Evolutionary conservation across 371 early-diverging fungal species (phyloP).

Genomic region (Mortierella sp.): DNA sequence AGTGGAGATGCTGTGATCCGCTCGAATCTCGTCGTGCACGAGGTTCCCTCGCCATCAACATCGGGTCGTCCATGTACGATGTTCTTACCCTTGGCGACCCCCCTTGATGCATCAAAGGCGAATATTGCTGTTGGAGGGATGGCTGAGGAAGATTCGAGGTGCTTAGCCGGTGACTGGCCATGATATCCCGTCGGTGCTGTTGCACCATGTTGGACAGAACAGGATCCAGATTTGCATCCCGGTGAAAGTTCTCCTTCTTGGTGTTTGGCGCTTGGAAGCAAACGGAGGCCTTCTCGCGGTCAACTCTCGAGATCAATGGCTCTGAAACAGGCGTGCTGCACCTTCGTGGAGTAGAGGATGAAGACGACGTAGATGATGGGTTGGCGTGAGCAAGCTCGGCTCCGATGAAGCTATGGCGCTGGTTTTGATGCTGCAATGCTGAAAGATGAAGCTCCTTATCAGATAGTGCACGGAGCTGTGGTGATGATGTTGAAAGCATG

Average conservation of each 20-base stretch:
- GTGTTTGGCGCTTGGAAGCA: slow-evolving; percentile 39
- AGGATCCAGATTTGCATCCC: slow-evolving; percentile 37
- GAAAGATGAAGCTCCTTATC: slow-evolving; percentile 14
- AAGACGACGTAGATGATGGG: background rate
- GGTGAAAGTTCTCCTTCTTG: slow-evolving; percentile 28
- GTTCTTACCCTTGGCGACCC: slow-evolving; percentile 18
- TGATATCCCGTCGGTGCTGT: slow-evolving; percentile 48
- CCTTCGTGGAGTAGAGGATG: slow-evolving; percentile 20
- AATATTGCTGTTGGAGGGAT: slow-evolving; percentile 1
- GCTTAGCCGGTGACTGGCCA: slow-evolving; percentile 35
- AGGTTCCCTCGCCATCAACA: slow-evolving; percentile 8
- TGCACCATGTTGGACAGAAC: slow-evolving; percentile 34
- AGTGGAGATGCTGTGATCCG: slow-evolving; percentile 22
- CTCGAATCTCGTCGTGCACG: slow-evolving; percentile 25
- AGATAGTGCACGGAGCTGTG: slow-evolving; percentile 22
- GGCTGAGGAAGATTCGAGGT: slow-evolving; percentile 17
- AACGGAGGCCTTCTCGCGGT: slow-evolving; percentile 36
- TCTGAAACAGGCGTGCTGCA: slow-evolving; percentile 30
- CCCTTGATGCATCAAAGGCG: slow-evolving; percentile 1
- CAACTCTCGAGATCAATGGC: slow-evolving; percentile 41
- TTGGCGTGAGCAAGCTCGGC: slow-evolving; percentile 9
- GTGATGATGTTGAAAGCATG: slow-evolving; percentile 18
- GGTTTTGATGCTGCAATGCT: slow-evolving; percentile 9
- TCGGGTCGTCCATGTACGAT: slow-evolving; percentile 10
- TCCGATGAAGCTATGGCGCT: slow-evolving; percentile 33